Evolutionary conservation across 345 rosid species (phyloP), one percentile per base, ranked within the genome.

Genomic region (Lumnitzera racemosa): DNA sequence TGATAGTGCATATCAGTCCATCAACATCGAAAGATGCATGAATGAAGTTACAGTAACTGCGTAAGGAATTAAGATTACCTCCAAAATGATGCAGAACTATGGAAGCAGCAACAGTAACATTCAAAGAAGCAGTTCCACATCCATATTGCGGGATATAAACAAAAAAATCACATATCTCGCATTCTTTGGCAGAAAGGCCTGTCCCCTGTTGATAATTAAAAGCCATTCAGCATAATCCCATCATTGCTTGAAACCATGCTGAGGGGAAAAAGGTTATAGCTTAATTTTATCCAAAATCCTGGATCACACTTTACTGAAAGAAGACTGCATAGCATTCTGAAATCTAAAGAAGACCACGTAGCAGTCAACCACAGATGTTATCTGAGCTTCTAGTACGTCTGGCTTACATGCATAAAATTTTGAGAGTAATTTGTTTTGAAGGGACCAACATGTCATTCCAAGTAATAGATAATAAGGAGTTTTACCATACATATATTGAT

Each of bases 91-190:
- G 99, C 75, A 90, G 69, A 56, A 88, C 95, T 13, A 90, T 90
- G 51, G 97, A 94, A 70, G 99, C 99, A 12, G 99, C 97, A 15
- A 94, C 83, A 10, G 99, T 90, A 67, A 90, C 99, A 83, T 88
- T 94, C 73, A 90, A 66, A 0, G 97, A 94, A 49, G 97, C 99
- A 57, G 97, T 94, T 63, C 96, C 99, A 66, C 83, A 66, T 11
- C 97, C 97, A 64, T 90, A 94, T 49, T 90, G 97, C 51, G 99
- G 99, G 53, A 86, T 90, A 51, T 94, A 94, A 10, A 86, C 88
- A 65, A 86, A 90, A 74, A 88, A 86, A 67, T 94, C 99, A 13
- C 97, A 90, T 47, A 94, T 80, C 73, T 94, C 91, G 53, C 90
- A 83, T 70, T 94, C 99, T 61, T 88, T 94, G 17, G 92, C 76